These are phyloP conservation scores for Boletus rufocinnamomeus DNA, from an alignment of 768 basidiomycete genomes.

Conservation along the genomic window DNA sequence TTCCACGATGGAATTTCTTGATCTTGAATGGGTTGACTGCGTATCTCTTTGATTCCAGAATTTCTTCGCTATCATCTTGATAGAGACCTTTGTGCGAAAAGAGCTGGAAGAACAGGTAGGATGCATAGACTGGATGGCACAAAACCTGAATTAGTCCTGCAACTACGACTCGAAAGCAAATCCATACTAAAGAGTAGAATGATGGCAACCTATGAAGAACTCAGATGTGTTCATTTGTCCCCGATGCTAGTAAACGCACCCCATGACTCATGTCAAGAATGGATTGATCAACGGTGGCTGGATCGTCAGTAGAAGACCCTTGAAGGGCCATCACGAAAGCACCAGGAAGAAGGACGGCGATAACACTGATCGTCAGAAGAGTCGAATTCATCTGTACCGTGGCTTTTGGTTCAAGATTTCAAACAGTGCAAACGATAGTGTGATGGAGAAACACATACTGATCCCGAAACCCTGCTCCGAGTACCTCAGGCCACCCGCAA, in stretches of 20 bases:
- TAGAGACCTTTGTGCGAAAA: constrained; percentile 79
- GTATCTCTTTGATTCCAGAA: constrained; percentile 42
- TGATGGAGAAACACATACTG: constrained; percentile 44
- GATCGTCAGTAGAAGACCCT: constrained; percentile 12
- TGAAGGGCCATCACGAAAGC: constrained; percentile 70
- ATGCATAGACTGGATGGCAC: constrained; percentile 57
- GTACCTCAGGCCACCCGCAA: constrained; percentile 76
- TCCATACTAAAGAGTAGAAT: constrained; percentile 73
- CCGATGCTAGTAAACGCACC: constrained; percentile 40
- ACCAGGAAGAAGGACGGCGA: constrained; percentile 74
- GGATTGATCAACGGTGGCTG: constrained; percentile 38
- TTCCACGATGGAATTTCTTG: constrained; percentile 21
- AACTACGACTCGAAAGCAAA: not conserved
- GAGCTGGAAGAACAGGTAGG: constrained; percentile 79
- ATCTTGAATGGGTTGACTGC: constrained; percentile 39
- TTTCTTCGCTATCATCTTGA: constrained; percentile 43
- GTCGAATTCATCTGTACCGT: constrained; percentile 76
- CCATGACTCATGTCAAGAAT: constrained; percentile 78
- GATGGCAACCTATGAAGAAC: constrained; percentile 58
- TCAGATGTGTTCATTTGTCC: constrained; percentile 9
- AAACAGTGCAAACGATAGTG: not conserved
- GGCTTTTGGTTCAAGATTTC: constrained; percentile 40
- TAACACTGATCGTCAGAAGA: constrained; percentile 72
- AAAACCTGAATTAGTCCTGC: constrained; percentile 2
- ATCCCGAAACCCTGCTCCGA: constrained; percentile 78